These are phyloP conservation scores for Alternaria sp. DNA, from an alignment of 2,329 filamentous ascomycete genomes.

Conservation along the genomic window DNA sequence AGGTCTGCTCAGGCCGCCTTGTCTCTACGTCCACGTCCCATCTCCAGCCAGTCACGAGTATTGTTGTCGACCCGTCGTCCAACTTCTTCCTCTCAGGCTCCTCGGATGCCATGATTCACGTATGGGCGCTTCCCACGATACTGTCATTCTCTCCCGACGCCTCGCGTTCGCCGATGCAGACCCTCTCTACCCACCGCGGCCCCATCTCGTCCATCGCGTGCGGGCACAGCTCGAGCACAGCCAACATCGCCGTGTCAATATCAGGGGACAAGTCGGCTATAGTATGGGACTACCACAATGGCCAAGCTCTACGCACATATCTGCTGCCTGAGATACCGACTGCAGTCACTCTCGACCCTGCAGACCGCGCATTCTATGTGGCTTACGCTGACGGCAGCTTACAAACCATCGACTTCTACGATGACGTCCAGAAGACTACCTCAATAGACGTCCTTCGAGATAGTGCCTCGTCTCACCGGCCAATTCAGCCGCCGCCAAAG, in stretches of 20 bases:
- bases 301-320: constrained; percentile 78
- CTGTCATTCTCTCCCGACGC: constrained; percentile 65
- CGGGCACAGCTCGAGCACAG: constrained; percentile 72
- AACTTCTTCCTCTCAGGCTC: constrained; percentile 79
- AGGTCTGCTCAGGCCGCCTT: constrained; percentile 77
- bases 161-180: constrained; percentile 72
- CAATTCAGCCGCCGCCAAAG: constrained; percentile 49
- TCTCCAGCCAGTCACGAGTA: constrained; percentile 78
- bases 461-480: constrained; percentile 63
- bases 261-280: constrained; percentile 88
- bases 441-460: constrained; percentile 53
- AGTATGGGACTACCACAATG: constrained; percentile 89
- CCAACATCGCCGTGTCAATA: constrained; percentile 82
- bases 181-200: constrained; percentile 77
- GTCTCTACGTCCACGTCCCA: constrained; percentile 78
- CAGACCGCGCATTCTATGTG: constrained; percentile 80
- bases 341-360: constrained; percentile 79
- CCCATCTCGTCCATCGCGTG: constrained; percentile 69
- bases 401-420: constrained; percentile 78
- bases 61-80: constrained; percentile 72
- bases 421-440: constrained; percentile 51
- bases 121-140: constrained; percentile 83
- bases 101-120: constrained; percentile 85
- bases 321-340: constrained; percentile 76
- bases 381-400: constrained; percentile 81